Evolutionary conservation across 176 grass and related monocot species (phyloP).

Genomic region (Musa itinerans): DNA sequence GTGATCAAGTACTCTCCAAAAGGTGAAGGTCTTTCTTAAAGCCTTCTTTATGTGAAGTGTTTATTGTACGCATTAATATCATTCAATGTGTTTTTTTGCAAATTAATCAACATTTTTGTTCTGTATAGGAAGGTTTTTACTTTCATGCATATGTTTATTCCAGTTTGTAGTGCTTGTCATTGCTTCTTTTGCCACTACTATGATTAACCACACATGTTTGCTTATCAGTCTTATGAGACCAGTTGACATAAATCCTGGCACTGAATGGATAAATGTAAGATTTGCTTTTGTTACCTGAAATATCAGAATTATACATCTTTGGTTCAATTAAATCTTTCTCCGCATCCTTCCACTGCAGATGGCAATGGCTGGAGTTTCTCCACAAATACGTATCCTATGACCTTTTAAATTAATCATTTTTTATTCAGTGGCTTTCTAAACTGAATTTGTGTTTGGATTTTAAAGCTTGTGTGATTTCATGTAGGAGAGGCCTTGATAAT

Average conservation of each 20-base stretch:
- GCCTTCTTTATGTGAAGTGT: not conserved
- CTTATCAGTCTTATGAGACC: constrained; percentile 62
- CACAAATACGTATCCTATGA: constrained; percentile 74
- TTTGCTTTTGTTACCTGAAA: not conserved
- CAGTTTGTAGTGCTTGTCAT: not conserved
- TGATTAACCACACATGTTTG: constrained; percentile 24
- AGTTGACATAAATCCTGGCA: constrained; percentile 61
- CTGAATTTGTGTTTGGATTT: not conserved
- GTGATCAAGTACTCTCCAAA: constrained; percentile 92
- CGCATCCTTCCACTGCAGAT: constrained; percentile 40
- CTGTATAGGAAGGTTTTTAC: not conserved
- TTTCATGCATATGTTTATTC: not conserved
- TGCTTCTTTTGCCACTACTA: constrained; percentile 4
- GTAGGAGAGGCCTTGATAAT: not conserved
- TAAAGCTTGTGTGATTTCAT: not conserved
- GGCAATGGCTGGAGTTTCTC: constrained; percentile 76
- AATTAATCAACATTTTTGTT: not conserved
- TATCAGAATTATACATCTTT: constrained; percentile 1
- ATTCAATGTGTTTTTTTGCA: not conserved
- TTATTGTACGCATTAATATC: not conserved
- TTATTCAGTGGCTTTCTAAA: not conserved
- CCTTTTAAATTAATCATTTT: not conserved
- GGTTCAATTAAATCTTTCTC: constrained; percentile 1
- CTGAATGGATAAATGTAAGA: constrained; percentile 90
- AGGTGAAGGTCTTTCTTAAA: constrained; percentile 30